Base-by-base conservation (phyloP, 2,329 filamentous ascomycete species). In the Ceratocystis eucalypticola region DNA sequence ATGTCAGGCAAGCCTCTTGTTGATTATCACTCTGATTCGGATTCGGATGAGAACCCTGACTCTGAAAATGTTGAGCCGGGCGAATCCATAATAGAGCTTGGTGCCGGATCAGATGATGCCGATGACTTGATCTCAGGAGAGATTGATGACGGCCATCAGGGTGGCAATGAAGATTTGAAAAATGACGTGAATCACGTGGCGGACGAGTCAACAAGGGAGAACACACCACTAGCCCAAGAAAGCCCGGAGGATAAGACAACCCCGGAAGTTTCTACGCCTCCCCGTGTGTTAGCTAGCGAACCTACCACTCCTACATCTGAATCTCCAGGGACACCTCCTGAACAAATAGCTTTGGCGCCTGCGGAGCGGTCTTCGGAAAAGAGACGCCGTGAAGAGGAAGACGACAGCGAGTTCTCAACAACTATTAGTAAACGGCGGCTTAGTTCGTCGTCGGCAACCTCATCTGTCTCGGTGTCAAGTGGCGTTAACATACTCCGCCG, bases 1-100 rank as follows among this genome's bases (percentile, higher is more conserved):
- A 80, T 86, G 0, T 75, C 82, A 7, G 76, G 82, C 63, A 91
- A 88, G 72, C 88, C 88, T 1, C 78, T 97, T 25, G 94, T 99
- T 44, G 90, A 96, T 74, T 99, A 99, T 73, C 85, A 87, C 0
- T 95, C 95, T 46, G 92, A 96, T 70, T 93, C 96, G 68, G 90
- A 94, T n/a, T 84, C 71, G 6, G 77, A 78, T 7, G 77, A 78
- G 46, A 74, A 73, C 12, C 85, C 88, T 75, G 86, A 87, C 72
- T 77, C 82, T 55, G 80, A 86, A 68, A 69, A 76, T 70, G 68
- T 61, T 41, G 55, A 65, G 20, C 53, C 68, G 3, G 30, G 4
- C 6, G 25, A 59, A 33, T 15, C 28, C 6, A 59, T 59, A 10
- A 8, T 59, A 10, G 55, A 59, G 22, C 55, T 59, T 37, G 55